phyloP scores from a whole-genome alignment of 2,329 filamentous ascomycete genomes.

The Diaporthe eres region DNA sequence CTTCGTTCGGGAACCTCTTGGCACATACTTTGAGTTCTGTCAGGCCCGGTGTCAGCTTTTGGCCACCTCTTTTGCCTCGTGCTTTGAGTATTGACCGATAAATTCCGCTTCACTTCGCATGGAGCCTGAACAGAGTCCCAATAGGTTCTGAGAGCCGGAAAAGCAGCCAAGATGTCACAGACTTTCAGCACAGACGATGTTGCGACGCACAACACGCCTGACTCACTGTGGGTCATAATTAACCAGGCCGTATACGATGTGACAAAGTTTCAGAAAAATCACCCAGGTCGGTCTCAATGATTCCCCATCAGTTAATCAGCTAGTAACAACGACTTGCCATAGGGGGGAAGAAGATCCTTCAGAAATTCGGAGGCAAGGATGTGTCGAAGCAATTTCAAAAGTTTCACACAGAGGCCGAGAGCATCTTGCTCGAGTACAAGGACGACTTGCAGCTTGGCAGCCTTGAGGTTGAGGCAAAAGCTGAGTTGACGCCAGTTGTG shows the following conservation, averaged over 20 bases:
- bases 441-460: conserved; percentile 85
- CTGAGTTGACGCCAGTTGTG: conserved; percentile 63
- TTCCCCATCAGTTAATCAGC: background rate
- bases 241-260: conserved; percentile 97
- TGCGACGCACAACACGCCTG: conserved; percentile 88
- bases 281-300: conserved; percentile 74
- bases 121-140: background rate
- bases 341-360: conserved; percentile 76
- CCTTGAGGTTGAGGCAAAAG: conserved; percentile 85
- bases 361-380: conserved; percentile 75
- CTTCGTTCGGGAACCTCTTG: background rate
- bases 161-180: conserved; percentile 79
- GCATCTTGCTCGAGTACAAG: conserved; percentile 89
- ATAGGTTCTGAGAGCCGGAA: background rate
- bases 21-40: background rate
- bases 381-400: conserved; percentile 79
- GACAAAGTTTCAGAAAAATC: conserved; percentile 88
- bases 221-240: conserved; percentile 89
- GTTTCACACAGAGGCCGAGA: conserved; percentile 80
- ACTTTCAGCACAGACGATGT: conserved; percentile 89
- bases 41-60: conserved; percentile 6
- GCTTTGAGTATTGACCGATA: background rate
- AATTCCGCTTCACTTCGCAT: background rate
- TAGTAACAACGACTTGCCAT: background rate
- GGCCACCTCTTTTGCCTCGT: background rate